phyloP scores from a whole-genome alignment of 2,329 filamentous ascomycete genomes.

The Alternaria sp. region DNA sequence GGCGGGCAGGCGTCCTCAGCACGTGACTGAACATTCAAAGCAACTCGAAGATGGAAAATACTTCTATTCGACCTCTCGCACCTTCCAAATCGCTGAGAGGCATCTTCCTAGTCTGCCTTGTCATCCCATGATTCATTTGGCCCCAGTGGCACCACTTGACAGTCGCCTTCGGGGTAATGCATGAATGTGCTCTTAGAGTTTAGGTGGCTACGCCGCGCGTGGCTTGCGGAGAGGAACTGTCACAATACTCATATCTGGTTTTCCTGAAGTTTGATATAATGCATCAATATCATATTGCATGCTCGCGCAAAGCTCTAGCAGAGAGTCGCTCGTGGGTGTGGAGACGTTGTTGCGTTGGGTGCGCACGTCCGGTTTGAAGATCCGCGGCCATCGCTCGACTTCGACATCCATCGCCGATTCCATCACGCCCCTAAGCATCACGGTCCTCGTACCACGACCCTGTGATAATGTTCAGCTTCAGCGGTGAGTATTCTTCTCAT shows the following conservation, averaged over 20 bases:
- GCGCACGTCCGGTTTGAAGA: conserved; percentile 21
- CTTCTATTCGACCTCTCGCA: conserved; percentile 1
- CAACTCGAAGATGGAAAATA: neutral
- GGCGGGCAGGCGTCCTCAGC: neutral
- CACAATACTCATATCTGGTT: neutral
- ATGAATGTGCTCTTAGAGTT: neutral
- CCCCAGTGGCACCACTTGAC: neutral
- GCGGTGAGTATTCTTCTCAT: conserved; percentile 37
- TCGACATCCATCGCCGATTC: conserved; percentile 5
- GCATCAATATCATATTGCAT: neutral
- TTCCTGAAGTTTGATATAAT: neutral
- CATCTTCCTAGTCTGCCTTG: neutral
- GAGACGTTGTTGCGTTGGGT: conserved; percentile 15
- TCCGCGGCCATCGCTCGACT: conserved; percentile 5
- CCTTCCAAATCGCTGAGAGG: neutral
- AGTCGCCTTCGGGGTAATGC: neutral
- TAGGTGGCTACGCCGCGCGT: neutral
- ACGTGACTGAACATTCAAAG: conserved; percentile 6
- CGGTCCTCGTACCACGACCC: neutral
- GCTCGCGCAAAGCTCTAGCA: neutral
- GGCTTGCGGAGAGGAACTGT: conserved; percentile 7
- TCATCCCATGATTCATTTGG: neutral
- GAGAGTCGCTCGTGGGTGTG: conserved; percentile 2
- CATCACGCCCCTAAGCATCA: neutral
- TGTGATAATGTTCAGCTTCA: conserved; percentile 46